A percentile compares a stretch with the other conserved stretches of the same genome.
phyloP scores from a whole-genome alignment of 2,329 filamentous ascomycete genomes.

The Penicillium sp. region DNA sequence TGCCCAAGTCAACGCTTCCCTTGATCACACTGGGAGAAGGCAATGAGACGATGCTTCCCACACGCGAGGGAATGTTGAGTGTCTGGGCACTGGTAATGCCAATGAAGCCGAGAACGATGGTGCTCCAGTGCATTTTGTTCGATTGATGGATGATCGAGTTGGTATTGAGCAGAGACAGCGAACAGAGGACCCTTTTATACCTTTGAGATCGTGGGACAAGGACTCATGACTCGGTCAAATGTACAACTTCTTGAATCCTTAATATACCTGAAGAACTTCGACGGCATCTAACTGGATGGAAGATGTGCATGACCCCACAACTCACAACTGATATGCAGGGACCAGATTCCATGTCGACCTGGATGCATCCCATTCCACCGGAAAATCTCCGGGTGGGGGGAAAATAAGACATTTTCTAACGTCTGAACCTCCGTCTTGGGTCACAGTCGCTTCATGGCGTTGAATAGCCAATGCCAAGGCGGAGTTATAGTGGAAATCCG shows the following conservation, averaged over 20 bases:
- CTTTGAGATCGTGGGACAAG: neutral
- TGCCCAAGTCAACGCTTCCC: conserved; percentile 4
- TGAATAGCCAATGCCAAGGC: neutral
- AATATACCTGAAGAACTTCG: conserved; percentile 1
- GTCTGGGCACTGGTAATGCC: conserved; percentile 9
- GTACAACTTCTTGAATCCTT: neutral
- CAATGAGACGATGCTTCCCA: conserved; percentile 8
- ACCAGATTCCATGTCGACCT: neutral
- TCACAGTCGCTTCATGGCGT: neutral
- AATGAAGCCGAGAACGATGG: conserved; percentile 8
- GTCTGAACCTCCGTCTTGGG: conserved; percentile 1
- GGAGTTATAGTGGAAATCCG: neutral
- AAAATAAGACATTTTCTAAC: conserved; percentile 10
- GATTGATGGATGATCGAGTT: neutral
- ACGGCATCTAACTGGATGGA: conserved; percentile 1
- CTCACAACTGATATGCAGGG: neutral
- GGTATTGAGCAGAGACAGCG: neutral
- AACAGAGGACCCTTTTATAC: conserved; percentile 1
- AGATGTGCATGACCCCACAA: neutral
- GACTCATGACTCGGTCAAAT: neutral
- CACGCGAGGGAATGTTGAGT: conserved; percentile 7
- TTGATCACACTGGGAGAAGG: conserved; percentile 8
- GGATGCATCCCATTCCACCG: neutral
- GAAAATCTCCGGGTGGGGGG: neutral
- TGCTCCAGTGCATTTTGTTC: conserved; percentile 7